phyloP scores from a whole-genome alignment of 345 rosid genomes.

The Heritiera fomes region DNA sequence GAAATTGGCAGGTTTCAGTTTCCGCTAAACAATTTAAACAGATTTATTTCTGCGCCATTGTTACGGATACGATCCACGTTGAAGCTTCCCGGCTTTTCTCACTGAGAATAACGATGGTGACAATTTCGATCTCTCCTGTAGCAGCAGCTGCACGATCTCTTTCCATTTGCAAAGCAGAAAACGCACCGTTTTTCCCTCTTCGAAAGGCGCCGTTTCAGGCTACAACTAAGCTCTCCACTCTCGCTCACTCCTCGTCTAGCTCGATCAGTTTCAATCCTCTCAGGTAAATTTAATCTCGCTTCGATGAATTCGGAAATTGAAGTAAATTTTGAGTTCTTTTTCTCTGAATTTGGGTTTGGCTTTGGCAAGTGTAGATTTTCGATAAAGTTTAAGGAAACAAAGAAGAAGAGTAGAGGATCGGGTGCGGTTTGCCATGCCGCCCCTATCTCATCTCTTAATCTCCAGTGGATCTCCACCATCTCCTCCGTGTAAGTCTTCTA shows the following conservation, averaged over 20 bases:
- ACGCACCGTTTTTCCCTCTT: constrained; percentile 21
- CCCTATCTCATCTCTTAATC: constrained; percentile 46
- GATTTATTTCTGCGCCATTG: background rate
- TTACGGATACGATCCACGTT: background rate
- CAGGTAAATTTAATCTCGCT: constrained; percentile 32
- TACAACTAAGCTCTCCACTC: constrained; percentile 12
- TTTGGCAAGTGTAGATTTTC: constrained; percentile 39
- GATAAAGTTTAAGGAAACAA: constrained; percentile 29
- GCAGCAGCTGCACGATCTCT: constrained; percentile 23
- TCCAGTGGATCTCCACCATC: constrained; percentile 75
- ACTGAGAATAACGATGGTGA: constrained; percentile 28
- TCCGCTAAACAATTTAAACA: background rate
- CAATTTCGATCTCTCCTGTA: constrained; percentile 37
- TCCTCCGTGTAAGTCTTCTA: constrained; percentile 56
- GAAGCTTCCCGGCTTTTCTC: background rate
- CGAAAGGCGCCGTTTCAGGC: constrained; percentile 21
- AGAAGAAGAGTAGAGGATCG: constrained; percentile 47
- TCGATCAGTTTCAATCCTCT: constrained; percentile 58
- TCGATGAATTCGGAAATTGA: background rate
- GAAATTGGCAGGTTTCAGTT: background rate
- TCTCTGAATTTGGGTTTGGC: background rate
- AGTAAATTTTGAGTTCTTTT: background rate
- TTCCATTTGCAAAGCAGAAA: constrained; percentile 21
- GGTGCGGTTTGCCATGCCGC: constrained; percentile 65
- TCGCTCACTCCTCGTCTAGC: constrained; percentile 28